Percentiles rank a stretch among this genome's conserved stretches.
Evolutionary conservation across 1,139 yeast species (phyloP).

Genomic region (Hanseniaspora gamundiae): DNA sequence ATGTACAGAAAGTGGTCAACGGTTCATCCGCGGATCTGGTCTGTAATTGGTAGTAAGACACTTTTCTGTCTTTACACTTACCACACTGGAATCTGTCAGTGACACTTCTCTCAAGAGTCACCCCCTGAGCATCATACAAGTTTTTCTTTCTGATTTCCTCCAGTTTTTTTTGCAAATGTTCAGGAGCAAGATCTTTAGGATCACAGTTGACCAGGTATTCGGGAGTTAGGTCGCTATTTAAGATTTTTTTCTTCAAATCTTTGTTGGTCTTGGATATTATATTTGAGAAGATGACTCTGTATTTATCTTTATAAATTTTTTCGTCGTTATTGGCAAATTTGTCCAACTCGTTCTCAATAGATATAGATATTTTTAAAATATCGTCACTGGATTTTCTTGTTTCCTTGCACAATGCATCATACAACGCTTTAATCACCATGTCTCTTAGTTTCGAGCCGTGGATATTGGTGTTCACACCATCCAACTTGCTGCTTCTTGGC

Average conservation of each 20-base stretch:
- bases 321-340: slow-evolving; percentile 18
- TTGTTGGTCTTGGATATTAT: slow-evolving; percentile 85
- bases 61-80: slow-evolving; percentile 93
- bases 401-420: slow-evolving; percentile 81
- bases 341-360: slow-evolving; percentile 58
- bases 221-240: slow-evolving; percentile 53
- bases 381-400: slow-evolving; percentile 44
- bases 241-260: slow-evolving; percentile 58
- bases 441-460: slow-evolving; percentile 74
- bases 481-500: slow-evolving; percentile 67
- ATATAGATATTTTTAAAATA: slow-evolving; percentile 52
- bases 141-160: slow-evolving; percentile 81
- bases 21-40: slow-evolving; percentile 99
- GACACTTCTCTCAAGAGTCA: slow-evolving; percentile 91
- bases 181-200: slow-evolving; percentile 93
- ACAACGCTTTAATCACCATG: slow-evolving; percentile 70
- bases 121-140: slow-evolving; percentile 94
- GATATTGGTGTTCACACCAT: slow-evolving; percentile 59
- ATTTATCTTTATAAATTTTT: slow-evolving; percentile 53
- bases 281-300: slow-evolving; percentile 74
- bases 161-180: slow-evolving; percentile 68
- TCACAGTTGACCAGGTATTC: slow-evolving; percentile 62
- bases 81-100: slow-evolving; percentile 97
- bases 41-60: slow-evolving; percentile 93
- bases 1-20: slow-evolving; percentile 91